Evolutionary conservation across 257 asterid species (phyloP).

Genomic region (Solanum neorickii): DNA sequence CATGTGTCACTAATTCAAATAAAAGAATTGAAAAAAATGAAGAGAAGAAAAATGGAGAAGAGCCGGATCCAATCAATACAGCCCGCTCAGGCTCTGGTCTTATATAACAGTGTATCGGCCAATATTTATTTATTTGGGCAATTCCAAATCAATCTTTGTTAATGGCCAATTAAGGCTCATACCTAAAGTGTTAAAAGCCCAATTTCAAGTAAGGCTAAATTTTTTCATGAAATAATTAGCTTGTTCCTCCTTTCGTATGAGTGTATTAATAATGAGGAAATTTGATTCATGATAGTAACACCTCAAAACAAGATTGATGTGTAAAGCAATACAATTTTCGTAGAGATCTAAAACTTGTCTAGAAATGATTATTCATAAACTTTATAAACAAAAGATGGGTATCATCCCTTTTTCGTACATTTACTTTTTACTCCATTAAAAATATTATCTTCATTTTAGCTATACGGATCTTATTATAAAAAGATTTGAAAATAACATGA

Average conservation of each 20-base stretch:
- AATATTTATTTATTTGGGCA: neutral
- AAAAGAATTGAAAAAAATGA: fast-evolving
- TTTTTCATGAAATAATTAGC: neutral
- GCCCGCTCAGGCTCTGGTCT: neutral
- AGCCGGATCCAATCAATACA: neutral
- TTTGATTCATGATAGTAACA: neutral
- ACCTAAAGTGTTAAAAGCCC: neutral
- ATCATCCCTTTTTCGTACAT: neutral
- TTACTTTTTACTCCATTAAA: neutral
- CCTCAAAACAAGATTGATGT: neutral
- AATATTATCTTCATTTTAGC: neutral
- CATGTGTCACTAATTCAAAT: no score
- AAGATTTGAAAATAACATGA: neutral
- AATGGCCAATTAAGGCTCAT: neutral
- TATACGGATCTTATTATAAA: neutral
- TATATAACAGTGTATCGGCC: neutral
- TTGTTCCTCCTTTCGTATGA: neutral
- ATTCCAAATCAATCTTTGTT: no score
- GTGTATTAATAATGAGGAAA: neutral
- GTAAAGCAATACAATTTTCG: neutral
- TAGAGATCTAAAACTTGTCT: neutral
- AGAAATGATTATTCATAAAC: neutral
- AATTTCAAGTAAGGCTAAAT: neutral
- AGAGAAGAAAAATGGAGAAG: no score
- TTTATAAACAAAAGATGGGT: neutral